A percentile compares a stretch with the other conserved stretches of the same genome.
These are phyloP conservation scores for Platismatia glauca DNA, from an alignment of 495 filamentous ascomycete species.

Conservation along the genomic window DNA sequence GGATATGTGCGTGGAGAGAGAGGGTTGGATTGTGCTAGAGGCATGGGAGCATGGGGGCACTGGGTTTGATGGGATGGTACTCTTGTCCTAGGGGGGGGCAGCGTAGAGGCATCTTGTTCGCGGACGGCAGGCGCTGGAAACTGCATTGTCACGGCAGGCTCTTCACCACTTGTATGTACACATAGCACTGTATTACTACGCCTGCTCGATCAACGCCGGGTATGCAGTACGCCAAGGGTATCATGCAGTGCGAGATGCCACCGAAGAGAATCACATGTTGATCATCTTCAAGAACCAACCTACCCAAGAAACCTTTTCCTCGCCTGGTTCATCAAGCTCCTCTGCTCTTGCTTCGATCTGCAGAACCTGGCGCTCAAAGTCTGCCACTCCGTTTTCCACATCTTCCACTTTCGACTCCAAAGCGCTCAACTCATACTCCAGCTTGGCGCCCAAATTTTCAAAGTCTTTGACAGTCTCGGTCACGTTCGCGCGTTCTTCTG, in stretches of 20 bases:
- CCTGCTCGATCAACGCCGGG: neutral
- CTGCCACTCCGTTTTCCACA: conserved; percentile 71
- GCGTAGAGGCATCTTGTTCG: neutral
- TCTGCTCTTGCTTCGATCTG: conserved; percentile 67
- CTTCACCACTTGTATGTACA: conserved; percentile 4
- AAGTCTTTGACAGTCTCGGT: conserved; percentile 72
- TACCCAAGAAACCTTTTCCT: conserved; percentile 51
- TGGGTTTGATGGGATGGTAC: neutral
- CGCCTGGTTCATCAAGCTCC: conserved; percentile 55
- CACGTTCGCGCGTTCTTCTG: conserved; percentile 55
- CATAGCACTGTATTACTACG: conserved; percentile 4
- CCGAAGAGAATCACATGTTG: conserved; percentile 10
- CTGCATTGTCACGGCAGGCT: neutral
- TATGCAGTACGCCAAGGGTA: conserved; percentile 13
- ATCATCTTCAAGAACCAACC: conserved; percentile 39
- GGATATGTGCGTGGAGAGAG: neutral
- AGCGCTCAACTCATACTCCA: conserved; percentile 87
- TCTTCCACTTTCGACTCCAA: conserved; percentile 77
- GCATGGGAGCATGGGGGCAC: too few species aligned
- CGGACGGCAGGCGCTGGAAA: neutral
- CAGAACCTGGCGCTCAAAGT: conserved; percentile 73
- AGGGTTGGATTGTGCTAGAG: neutral
- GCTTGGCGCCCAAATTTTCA: conserved; percentile 72
- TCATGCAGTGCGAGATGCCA: conserved; percentile 12
- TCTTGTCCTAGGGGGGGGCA: neutral